phyloP scores from a whole-genome alignment of 2,329 filamentous ascomycete species.

The Epichloe aotearoae region DNA sequence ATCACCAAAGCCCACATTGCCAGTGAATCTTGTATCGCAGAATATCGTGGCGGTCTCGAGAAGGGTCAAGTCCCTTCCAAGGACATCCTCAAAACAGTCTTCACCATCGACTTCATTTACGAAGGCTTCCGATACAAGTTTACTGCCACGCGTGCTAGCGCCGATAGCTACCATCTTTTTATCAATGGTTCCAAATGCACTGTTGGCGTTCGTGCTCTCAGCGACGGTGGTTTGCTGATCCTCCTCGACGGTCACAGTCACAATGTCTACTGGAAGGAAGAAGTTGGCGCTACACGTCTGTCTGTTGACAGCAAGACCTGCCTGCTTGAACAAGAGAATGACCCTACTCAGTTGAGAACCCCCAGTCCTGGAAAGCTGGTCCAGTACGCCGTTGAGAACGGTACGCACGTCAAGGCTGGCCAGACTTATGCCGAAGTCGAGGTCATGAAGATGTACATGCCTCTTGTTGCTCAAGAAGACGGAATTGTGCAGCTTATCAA shows the following conservation, averaged over 20 bases:
- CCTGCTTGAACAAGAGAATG: conserved; percentile 94
- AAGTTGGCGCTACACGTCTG: conserved; percentile 86
- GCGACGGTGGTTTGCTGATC: conserved; percentile 85
- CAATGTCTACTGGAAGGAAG: conserved; percentile 99
- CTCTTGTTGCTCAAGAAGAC: conserved; percentile 84
- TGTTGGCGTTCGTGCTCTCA: conserved; percentile 82
- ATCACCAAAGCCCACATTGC: conserved; percentile 89
- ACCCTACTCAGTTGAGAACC: conserved; percentile 89
- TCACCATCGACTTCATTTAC: conserved; percentile 97
- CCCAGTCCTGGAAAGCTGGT: conserved; percentile 95
- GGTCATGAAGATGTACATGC: conserved; percentile 99
- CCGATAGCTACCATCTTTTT: conserved; percentile 93
- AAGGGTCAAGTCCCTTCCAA: conserved; percentile 96
- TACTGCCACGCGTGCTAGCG: conserved; percentile 81
- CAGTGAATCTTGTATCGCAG: conserved; percentile 77
- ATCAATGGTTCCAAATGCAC: conserved; percentile 97
- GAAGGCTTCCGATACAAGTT: conserved; percentile 96
- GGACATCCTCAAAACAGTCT: conserved; percentile 94
- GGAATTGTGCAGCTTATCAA: conserved; percentile 97
- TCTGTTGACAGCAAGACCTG: conserved; percentile 98
- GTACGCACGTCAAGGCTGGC: conserved; percentile 80
- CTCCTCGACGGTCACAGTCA: conserved; percentile 86
- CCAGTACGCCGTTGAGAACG: conserved; percentile 94
- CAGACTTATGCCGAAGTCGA: conserved; percentile 94
- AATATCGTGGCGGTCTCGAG: conserved; percentile 80